phyloP scores from a whole-genome alignment of 202 grass and related monocot species.

The Zoysia matrella region DNA sequence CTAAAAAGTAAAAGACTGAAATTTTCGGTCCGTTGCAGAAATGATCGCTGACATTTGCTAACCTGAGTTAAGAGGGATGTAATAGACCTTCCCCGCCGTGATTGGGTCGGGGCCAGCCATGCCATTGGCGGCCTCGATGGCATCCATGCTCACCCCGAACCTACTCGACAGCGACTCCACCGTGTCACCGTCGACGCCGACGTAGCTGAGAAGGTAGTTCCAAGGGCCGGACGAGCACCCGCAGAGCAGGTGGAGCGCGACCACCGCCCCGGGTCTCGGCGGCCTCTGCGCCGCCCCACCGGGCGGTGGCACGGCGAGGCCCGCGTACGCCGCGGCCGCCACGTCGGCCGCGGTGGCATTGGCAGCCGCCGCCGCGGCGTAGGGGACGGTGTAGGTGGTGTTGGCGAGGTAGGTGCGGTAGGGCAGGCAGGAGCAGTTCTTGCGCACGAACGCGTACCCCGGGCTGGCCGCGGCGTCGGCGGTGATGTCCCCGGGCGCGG shows the following conservation, averaged over 20 bases:
- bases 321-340: constrained; percentile 64
- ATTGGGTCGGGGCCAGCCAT: constrained; percentile 70
- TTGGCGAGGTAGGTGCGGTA: constrained; percentile 83
- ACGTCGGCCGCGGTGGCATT: constrained; percentile 48
- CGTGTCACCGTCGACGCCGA: constrained; percentile 74
- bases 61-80: constrained; percentile 97
- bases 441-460: constrained; percentile 87
- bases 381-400: constrained; percentile 80
- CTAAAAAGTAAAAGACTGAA: background rate
- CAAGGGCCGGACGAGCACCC: constrained; percentile 88
- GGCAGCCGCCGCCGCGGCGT: constrained; percentile 9
- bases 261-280: constrained; percentile 62
- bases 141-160: constrained; percentile 97
- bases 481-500: constrained; percentile 69
- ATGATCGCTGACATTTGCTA: constrained; percentile 37
- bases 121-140: constrained; percentile 89
- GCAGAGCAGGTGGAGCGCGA: constrained; percentile 82
- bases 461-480: constrained; percentile 80
- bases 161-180: constrained; percentile 84
- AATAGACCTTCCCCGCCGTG: constrained; percentile 70
- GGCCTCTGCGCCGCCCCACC: constrained; percentile 59
- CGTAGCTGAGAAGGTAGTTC: constrained; percentile 97
- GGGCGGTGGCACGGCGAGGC: constrained; percentile 68
- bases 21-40: constrained; percentile 15
- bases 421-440: constrained; percentile 97